Evolutionary conservation across 2,329 filamentous ascomycete species (phyloP), one percentile per base, ranked within the genome.

Genomic region (Aspergillus glaucus): DNA sequence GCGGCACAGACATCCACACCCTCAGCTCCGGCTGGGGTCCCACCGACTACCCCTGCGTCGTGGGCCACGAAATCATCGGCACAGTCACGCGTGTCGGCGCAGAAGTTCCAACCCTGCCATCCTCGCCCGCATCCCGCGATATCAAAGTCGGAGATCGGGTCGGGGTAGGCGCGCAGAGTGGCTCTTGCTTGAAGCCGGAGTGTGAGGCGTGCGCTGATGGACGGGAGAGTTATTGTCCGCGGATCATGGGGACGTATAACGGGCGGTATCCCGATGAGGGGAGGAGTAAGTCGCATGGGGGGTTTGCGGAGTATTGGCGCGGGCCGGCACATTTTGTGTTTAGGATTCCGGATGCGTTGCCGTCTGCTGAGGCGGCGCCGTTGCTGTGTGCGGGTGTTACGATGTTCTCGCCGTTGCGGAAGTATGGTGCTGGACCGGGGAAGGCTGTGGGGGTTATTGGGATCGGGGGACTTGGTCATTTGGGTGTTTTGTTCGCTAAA

Each of bases 381-480:
- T 82, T 93, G 73, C 75, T 92, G 24, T 92, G 88, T 62, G 88
- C 82, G 1, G 88, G 88, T 1, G 77, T 92, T 46, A 93, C 88
- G 0, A 79, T 85, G 0, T 93, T 80, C 62, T 79, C 79, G 4
- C 87, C 88, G 0, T 68, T 93, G 14, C 77, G 78, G 44, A 77
- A 84, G 24, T 82, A 86, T 32, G 81, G 80, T 1, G 77, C 81
- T 30, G 87, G 87, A 0, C 83, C 84, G 0, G 87, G 86, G 4
- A 87, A 86, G 65, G 75, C 70, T 3, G 84, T 92, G 0, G 87
- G 82, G 0, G 79, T 92, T 46, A 73, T 88, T 10, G 86, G 87
- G 6, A 74, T 91, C 10, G 87, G 87, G 6, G 86, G 87, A 0
- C 68, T 90, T 0, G 86, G 87, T 0, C 86, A 92, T 63, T 81